phyloP scores from a whole-genome alignment of 805 yeast genomes.

The Maudiozyma serrabonitensis region DNA sequence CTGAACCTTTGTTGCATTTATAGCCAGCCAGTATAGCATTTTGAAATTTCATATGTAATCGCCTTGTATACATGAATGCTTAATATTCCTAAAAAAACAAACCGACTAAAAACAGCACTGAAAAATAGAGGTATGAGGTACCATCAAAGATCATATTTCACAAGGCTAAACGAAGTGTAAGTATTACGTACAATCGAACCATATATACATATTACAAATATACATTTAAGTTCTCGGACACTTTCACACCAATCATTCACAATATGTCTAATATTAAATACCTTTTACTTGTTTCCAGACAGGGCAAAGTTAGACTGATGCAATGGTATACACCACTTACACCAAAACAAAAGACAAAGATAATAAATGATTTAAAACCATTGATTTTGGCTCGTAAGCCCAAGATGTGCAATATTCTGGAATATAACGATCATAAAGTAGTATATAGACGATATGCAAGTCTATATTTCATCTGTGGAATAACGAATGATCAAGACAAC shows the following conservation, averaged over 20 bases:
- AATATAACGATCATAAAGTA: slow-evolving; percentile 65
- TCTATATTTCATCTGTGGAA: slow-evolving; percentile 79
- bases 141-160: too few relatives aligned
- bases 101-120: too few relatives aligned
- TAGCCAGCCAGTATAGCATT: too few relatives aligned
- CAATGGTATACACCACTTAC: slow-evolving; percentile 85
- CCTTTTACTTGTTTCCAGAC: slow-evolving; percentile 75
- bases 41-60: too few relatives aligned
- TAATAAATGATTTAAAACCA: slow-evolving; percentile 78
- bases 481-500: slow-evolving; percentile 45
- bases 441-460: slow-evolving; percentile 92
- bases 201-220: neutral
- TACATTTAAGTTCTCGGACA: neutral
- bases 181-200: too few relatives aligned
- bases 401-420: slow-evolving; percentile 91
- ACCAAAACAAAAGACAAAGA: slow-evolving; percentile 78
- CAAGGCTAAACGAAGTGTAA: too few relatives aligned
- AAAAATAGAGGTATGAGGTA: too few relatives aligned
- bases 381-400: slow-evolving; percentile 76
- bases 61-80: too few relatives aligned
- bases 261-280: slow-evolving; percentile 47
- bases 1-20: too few relatives aligned
- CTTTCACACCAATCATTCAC: neutral
- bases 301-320: slow-evolving; percentile 86
- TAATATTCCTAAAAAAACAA: too few relatives aligned